A percentile compares a stretch with the other conserved stretches of the same genome.
phyloP scores from a whole-genome alignment of 1,284 basidiomycete genomes.

The Ustilago hordei region DNA sequence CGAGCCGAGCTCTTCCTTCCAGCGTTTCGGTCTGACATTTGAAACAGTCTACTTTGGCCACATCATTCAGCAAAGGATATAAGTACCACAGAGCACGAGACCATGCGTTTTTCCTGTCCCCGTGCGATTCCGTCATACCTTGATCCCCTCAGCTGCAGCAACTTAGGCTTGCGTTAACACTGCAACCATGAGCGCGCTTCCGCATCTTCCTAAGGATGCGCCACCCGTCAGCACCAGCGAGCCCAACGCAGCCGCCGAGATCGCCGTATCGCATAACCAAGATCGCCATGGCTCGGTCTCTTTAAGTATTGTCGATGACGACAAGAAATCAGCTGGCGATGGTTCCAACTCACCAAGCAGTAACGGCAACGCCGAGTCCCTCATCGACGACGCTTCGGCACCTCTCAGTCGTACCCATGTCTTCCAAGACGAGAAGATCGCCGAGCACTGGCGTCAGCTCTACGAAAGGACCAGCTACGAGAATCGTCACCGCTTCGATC shows the following conservation, averaged over 20 bases:
- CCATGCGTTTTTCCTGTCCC: neutral
- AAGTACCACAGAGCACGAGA: neutral
- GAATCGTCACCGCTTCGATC: conserved; percentile 46
- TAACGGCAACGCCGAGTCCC: conserved; percentile 20
- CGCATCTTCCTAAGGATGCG: conserved; percentile 23
- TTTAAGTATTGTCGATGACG: conserved; percentile 17
- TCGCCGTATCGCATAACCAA: neutral
- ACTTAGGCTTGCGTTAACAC: neutral
- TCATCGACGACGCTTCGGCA: conserved; percentile 11
- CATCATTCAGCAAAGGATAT: neutral
- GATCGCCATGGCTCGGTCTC: conserved; percentile 26
- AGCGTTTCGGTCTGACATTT: neutral
- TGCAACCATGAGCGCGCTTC: conserved; percentile 29
- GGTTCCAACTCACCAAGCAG: conserved; percentile 11
- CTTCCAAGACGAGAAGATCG: conserved; percentile 42
- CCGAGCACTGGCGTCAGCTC: conserved; percentile 38
- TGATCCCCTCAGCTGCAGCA: neutral
- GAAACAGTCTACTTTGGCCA: neutral
- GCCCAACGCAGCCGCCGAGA: conserved; percentile 18
- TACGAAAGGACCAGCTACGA: conserved; percentile 46
- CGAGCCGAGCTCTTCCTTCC: conserved; percentile 3
- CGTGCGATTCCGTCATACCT: neutral
- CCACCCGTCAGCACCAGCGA: conserved; percentile 27
- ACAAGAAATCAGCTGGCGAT: conserved; percentile 15
- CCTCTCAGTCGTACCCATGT: conserved; percentile 37